Base-by-base conservation (phyloP, 2,329 filamentous ascomycete genomes). In the Macrophomina tecta region DNA sequence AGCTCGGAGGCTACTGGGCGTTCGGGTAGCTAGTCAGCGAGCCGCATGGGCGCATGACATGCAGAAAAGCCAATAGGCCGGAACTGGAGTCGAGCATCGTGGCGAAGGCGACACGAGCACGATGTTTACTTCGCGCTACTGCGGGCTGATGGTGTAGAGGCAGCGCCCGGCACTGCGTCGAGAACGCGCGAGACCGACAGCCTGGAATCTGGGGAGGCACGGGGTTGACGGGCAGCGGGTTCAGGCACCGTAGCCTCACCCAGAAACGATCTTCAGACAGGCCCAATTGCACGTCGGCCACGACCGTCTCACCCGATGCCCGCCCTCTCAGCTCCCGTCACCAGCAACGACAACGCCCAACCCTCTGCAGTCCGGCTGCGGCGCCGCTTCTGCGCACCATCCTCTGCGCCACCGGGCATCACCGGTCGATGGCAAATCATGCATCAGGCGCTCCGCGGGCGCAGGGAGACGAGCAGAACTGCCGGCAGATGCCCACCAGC, bases 191-290 rank as follows among this genome's bases (percentile, higher is more conserved):
- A 48, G 18, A 55, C 63, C 63, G 34, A 38, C 16, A 23, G 51
- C 12, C 34, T 56, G 63, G 63, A 49, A 64, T 55, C 46, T 52
- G 61, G 48, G 61, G 48, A 64, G 61, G 55, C 23, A 53, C 51
- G 3, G 60, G 60, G 16, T 34, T 61, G 56, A 61, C 56, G 23
- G 38, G 38, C 55, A 45, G 55, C 23, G 42, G 48, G 12, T 36
- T 12, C 49, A 55, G 28, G 46, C 36, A 52, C 62, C 55, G 38
- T 60, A 28, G n/a, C 55, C 14, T 8, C 38, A 4, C 34, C 36
- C 2, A 56, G 34, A 23, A 42, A 14, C 11, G 36, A 56, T 38
- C 16, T 16, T n/a, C 40, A 16, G 23, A 9, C 5, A 28, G 48
- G 23, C 48, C 48, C 18, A 51, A 51, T 51, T 11, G 38, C 5